Evolutionary conservation across 2,329 filamentous ascomycete genomes (phyloP).

Genomic region (Talaromyces albobiverticillius): DNA sequence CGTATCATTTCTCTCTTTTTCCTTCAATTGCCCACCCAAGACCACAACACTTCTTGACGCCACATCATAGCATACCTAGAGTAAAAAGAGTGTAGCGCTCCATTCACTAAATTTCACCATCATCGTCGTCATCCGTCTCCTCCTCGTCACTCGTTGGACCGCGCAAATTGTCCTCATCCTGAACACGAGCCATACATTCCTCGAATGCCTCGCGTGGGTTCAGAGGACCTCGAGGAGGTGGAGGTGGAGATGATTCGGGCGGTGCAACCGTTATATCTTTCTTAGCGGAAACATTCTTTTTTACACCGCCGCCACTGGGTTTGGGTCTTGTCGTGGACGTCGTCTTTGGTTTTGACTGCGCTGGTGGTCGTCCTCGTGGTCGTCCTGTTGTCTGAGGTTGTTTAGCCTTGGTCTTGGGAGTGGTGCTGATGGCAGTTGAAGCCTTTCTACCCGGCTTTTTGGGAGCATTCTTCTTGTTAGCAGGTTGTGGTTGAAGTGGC

Average conservation of each 20-base stretch:
- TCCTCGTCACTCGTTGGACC: constrained; percentile 8
- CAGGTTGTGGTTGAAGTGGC: neutral
- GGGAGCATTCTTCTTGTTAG: neutral
- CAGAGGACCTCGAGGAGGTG: neutral
- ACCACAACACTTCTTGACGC: too few relatives aligned
- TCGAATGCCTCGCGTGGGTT: neutral
- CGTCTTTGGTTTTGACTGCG: neutral
- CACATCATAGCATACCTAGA: too few relatives aligned
- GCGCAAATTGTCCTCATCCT: neutral
- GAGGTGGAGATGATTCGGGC: too few relatives aligned
- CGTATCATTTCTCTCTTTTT: too few relatives aligned
- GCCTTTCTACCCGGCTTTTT: neutral
- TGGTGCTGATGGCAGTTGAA: neutral
- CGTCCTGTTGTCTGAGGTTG: neutral
- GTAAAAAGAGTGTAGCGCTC: too few relatives aligned
- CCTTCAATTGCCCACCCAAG: too few relatives aligned
- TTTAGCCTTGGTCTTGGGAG: too few relatives aligned
- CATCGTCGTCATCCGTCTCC: neutral
- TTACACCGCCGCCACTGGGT: neutral
- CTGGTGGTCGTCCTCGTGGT: neutral
- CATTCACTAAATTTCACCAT: neutral
- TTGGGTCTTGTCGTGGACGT: neutral
- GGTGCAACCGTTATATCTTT: neutral
- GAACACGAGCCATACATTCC: neutral
- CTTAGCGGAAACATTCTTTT: neutral